These are phyloP conservation scores for Zostera marina DNA, from an alignment of 116 monocot genomes.

Conservation along the genomic window DNA sequence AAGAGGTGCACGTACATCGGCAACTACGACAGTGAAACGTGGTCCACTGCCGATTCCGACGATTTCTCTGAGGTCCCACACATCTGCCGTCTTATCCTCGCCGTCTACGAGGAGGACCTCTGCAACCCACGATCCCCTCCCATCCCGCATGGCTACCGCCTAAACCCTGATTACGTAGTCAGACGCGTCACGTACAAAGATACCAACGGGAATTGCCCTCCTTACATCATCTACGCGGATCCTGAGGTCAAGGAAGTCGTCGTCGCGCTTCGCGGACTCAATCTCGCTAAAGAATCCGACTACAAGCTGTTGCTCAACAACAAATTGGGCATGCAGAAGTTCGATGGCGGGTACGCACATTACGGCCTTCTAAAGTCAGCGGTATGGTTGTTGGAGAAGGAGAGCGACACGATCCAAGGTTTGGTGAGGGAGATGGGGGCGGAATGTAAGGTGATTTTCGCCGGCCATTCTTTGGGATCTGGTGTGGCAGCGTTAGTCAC, in stretches of 20 bases:
- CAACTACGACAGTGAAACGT: conserved; percentile 77
- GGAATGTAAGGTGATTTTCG: conserved; percentile 52
- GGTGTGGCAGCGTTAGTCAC: conserved; percentile 75
- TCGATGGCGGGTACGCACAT: conserved; percentile 85
- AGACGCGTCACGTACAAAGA: conserved; percentile 51
- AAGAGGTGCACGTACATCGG: conserved; percentile 92
- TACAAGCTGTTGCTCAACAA: conserved; percentile 83
- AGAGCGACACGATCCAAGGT: conserved; percentile 34
- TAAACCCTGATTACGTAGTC: conserved; percentile 44
- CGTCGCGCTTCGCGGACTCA: conserved; percentile 80
- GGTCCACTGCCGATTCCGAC: conserved; percentile 41
- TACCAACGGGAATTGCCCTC: conserved; percentile 44
- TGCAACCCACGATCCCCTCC: conserved; percentile 38
- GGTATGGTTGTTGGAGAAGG: conserved; percentile 42
- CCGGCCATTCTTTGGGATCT: conserved; percentile 82
- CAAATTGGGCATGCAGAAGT: conserved; percentile 68
- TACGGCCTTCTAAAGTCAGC: conserved; percentile 79
- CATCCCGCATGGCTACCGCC: conserved; percentile 22
- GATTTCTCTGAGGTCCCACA: conserved; percentile 70
- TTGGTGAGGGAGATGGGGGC: conserved; percentile 24
- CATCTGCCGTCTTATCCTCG: conserved; percentile 68
- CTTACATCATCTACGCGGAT: conserved; percentile 78
- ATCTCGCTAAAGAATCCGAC: conserved; percentile 55
- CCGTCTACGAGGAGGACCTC: conserved; percentile 64
- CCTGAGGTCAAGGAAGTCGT: conserved; percentile 35